A percentile compares a stretch with the other conserved stretches of the same genome.
Conservation (phyloP, 163 green algal species). For the Prototheca wickerhamii region DNA sequence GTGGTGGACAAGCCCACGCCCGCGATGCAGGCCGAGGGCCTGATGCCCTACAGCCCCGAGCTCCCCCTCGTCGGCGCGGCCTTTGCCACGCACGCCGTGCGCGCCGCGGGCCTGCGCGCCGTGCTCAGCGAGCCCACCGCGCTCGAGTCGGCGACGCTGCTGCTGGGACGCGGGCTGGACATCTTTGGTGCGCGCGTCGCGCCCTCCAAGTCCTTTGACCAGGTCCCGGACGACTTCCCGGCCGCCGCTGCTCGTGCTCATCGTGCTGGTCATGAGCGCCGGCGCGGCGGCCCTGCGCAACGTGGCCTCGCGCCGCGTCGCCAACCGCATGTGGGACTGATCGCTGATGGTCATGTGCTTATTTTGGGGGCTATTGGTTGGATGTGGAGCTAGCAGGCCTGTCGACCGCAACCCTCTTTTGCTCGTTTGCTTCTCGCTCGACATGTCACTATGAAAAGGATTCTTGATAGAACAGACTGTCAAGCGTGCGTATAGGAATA, state of each 20-base stretch:
- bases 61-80: conserved; percentile 47
- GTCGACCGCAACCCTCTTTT: no score
- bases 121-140: conserved; percentile 50
- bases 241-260: conserved; percentile 77
- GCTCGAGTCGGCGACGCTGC: conserved; percentile 73
- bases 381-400: no score
- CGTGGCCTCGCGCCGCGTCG: conserved; percentile 28
- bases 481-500: no score
- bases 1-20: conserved; percentile 43
- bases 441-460: no score
- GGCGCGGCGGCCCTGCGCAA: conserved; percentile 39
- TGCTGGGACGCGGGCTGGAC: conserved; percentile 71
- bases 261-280: conserved; percentile 46
- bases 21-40: conserved; percentile 71
- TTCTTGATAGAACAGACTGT: no score
- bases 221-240: conserved; percentile 83
- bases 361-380: neutral
- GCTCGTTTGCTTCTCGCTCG: no score
- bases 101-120: conserved; percentile 43
- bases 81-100: conserved; percentile 49
- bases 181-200: conserved; percentile 75
- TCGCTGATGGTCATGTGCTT: neutral
- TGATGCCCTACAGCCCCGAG: conserved; percentile 73
- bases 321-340: conserved; percentile 65
- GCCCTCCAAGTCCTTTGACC: conserved; percentile 59